Evolutionary conservation across 2,329 filamentous ascomycete genomes (phyloP).

Genomic region (Cladophialophora bantiana): DNA sequence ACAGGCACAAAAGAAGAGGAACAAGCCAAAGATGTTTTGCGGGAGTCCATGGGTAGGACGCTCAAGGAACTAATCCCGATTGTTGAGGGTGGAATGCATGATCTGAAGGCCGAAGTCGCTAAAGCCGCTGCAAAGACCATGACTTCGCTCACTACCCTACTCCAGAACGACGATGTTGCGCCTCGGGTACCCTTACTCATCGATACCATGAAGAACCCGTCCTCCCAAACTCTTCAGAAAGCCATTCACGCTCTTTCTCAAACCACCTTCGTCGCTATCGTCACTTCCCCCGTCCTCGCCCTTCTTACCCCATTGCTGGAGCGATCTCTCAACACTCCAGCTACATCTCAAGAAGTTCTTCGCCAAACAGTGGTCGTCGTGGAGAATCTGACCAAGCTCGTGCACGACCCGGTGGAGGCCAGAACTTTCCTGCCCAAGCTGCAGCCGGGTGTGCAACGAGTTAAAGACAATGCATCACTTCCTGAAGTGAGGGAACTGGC

Average conservation of each 20-base stretch:
- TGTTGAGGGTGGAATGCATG: slow-evolving; percentile 93
- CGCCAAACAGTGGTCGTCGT: slow-evolving; percentile 95
- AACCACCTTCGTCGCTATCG: slow-evolving; percentile 97
- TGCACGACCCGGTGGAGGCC: slow-evolving; percentile 94
- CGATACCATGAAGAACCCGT: slow-evolving; percentile 94
- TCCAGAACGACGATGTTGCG: slow-evolving; percentile 96
- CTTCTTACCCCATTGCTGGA: slow-evolving; percentile 94
- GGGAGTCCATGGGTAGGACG: slow-evolving; percentile 87
- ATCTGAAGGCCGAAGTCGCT: slow-evolving; percentile 81
- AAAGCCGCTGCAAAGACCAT: slow-evolving; percentile 94
- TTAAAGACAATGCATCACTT: slow-evolving; percentile 85
- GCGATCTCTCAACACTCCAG: slow-evolving; percentile 88
- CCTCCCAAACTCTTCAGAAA: slow-evolving; percentile 85
- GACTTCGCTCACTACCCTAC: slow-evolving; percentile 84
- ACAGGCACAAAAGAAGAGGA: slow-evolving; percentile 86
- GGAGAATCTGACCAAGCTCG: slow-evolving; percentile 97
- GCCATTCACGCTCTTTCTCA: slow-evolving; percentile 95
- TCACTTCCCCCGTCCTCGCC: slow-evolving; percentile 93
- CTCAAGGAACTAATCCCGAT: slow-evolving; percentile 87
- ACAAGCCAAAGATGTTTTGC: slow-evolving; percentile 83
- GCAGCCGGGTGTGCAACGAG: slow-evolving; percentile 88
- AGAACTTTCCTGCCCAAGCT: slow-evolving; percentile 94
- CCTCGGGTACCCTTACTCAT: slow-evolving; percentile 90
- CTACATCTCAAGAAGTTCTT: slow-evolving; percentile 90
- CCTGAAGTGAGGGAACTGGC: slow-evolving; percentile 94